Evolutionary conservation across 495 filamentous ascomycete species (phyloP).

Genomic region (Aspergillus conjunctus): DNA sequence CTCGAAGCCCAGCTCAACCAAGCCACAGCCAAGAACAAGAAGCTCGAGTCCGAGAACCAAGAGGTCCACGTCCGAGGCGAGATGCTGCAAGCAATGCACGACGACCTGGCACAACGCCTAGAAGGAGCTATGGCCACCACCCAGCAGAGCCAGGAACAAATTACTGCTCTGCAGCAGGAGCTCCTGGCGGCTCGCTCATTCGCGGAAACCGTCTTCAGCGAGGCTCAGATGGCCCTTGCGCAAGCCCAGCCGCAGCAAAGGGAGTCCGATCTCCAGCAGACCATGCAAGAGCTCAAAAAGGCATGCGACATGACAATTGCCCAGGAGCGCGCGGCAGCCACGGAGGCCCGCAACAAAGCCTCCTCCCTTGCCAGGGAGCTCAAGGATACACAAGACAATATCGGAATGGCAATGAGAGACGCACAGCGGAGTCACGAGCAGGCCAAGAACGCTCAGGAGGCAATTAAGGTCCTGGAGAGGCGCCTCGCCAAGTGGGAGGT

Average conservation of each 20-base stretch:
- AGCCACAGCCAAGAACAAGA: neutral
- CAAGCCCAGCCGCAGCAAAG: neutral
- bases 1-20: neutral
- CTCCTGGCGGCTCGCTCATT: constrained; percentile 1
- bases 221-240: constrained; percentile 1
- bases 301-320: constrained; percentile 13
- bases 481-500: constrained; percentile 15
- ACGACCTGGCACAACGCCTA: neutral
- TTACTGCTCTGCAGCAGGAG: constrained; percentile 4
- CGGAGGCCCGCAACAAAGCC: neutral
- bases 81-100: constrained; percentile 1
- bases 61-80: neutral
- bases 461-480: constrained; percentile 13
- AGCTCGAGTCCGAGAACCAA: constrained; percentile 3
- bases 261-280: neutral
- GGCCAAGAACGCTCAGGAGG: neutral
- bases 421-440: constrained; percentile 17
- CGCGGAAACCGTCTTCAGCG: neutral
- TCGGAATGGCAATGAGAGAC: constrained; percentile 20
- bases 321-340: constrained; percentile 4
- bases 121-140: constrained; percentile 1
- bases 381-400: constrained; percentile 1
- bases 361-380: constrained; percentile 1
- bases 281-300: constrained; percentile 14
- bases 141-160: constrained; percentile 4